Conservation (phyloP, 148 eudicot species). For the Arctostaphylos glauca region DNA sequence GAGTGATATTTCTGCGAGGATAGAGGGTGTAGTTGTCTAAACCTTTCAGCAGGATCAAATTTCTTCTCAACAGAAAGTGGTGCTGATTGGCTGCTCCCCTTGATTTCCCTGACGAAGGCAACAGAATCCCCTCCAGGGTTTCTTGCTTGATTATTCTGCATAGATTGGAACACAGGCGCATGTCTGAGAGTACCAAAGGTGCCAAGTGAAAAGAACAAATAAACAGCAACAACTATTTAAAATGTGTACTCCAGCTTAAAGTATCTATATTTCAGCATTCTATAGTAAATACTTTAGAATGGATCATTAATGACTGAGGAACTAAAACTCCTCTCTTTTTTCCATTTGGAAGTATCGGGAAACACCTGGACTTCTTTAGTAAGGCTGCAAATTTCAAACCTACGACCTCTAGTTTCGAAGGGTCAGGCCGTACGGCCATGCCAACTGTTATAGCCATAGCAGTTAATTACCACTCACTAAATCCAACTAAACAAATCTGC, state of each 20-base stretch:
- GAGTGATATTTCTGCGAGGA: constrained; percentile 39
- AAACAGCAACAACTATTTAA: neutral
- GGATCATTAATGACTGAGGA: neutral
- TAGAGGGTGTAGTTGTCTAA: constrained; percentile 50
- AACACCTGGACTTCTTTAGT: neutral
- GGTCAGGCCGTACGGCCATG: neutral
- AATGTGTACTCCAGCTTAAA: neutral
- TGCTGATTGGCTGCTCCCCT: constrained; percentile 69
- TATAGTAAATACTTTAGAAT: neutral
- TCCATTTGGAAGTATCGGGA: neutral
- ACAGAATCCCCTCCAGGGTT: constrained; percentile 28
- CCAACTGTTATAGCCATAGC: neutral
- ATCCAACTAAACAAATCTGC: constrained; percentile 1
- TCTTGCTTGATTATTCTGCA: constrained; percentile 40
- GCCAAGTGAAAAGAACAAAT: neutral
- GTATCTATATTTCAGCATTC: no score
- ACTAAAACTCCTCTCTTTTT: neutral
- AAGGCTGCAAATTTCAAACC: neutral
- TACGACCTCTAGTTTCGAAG: neutral
- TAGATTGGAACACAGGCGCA: neutral
- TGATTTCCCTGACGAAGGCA: constrained; percentile 31
- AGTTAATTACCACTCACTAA: neutral
- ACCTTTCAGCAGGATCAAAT: constrained; percentile 58
- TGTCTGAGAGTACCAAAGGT: neutral
- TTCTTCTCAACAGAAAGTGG: constrained; percentile 64